Base-by-base conservation (phyloP, 2,329 filamentous ascomycete genomes). In the Paecilomyces variotii region DNA sequence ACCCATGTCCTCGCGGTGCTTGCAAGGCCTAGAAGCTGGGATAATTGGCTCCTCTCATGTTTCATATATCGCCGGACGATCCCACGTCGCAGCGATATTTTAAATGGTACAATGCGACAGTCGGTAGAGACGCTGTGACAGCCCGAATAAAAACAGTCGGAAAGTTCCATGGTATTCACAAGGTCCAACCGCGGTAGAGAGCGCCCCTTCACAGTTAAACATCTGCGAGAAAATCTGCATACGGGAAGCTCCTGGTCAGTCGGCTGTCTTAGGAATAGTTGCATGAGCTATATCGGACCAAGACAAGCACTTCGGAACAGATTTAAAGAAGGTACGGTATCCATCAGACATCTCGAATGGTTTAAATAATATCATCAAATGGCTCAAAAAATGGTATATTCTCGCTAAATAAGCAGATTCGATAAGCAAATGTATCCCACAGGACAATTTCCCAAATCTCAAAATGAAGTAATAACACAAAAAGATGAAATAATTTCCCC, bases 231-330 rank as follows among this genome's bases (percentile, higher is more conserved):
- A 14, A n/a, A 45, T 7, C 39, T 24, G 39, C 7, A 45, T 45
- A 19, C 19, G 39, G n/a, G n/a, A 19, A 19, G 39, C 19, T 45
- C 12, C n/a, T 7, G 39, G n/a, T 19, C 39, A 19, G 7, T 19
- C 14, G n/a, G 19, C 39, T 19, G 12, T 45, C 39, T 45, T 19
- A 19, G 19, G 19, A 19, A 19, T 19, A 19, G 19, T 19, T 19
- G 19, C 19, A 19, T 19, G 19, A 19, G 19, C 19, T 19, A 19
- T 19, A 19, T 19, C 19, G 19, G 19, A 19, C 0, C 83, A 87
- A 60, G 86, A 91, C 2, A 91, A 90, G 62, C 82, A 87, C 39
- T 96, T 91, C 62, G 89, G 90, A 6, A 80, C 96, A 53, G 89
- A 95, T 65, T 78, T 95, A 3, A 84, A 0, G 91, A 96, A 9